Evolutionary conservation across 2,329 filamentous ascomycete species (phyloP), one percentile per base, ranked within the genome.

Genomic region (Beauveria scarabaeidicola): DNA sequence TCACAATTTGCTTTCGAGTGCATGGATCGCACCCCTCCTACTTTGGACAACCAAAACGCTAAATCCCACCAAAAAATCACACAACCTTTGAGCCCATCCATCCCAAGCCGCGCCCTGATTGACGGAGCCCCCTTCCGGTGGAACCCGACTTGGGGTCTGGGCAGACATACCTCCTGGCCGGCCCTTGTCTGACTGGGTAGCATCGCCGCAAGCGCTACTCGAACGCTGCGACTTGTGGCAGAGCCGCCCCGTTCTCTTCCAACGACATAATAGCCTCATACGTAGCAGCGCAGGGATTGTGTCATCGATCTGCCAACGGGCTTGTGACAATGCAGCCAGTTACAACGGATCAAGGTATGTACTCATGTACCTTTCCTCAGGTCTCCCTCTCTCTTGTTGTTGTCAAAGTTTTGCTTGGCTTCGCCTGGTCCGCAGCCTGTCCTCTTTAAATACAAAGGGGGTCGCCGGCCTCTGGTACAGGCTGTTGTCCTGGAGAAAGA

Each of bases 181-280:
- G 44, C 44, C 55, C 47, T 58, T 41, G 47, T 51, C 47, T 52
- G 38, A 58, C 46, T 51, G 46, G 44, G 46, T 29, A 43, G 19
- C 19, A 41, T 40, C 9, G 27, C 53, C 19, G 40, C 13, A n/a
- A 48, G n/a, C 44, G 36, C 46, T 51, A 52, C 36, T 58, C 13
- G 21, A 25, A 40, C 36, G 47, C 55, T 59, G 50, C 57, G 29
- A 59, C 57, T 53, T 52, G 57, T 59, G 57, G 57, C 57, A 52
- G 57, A 46, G 40, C 32, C 13, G 52, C 52, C 52, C 58, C 52
- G 46, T 51, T 50, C 52, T 44, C 52, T 46, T 55, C 58, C 58
- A 56, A 50, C 58, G 44, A 55, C 46, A 51, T 52, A 60, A 60
- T 54, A 60, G 58, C 58, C 58, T 60, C 58, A 46, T 55, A 60